phyloP scores from a whole-genome alignment of 202 grass and related monocot genomes.

The Dendrocalamus latiflorus region DNA sequence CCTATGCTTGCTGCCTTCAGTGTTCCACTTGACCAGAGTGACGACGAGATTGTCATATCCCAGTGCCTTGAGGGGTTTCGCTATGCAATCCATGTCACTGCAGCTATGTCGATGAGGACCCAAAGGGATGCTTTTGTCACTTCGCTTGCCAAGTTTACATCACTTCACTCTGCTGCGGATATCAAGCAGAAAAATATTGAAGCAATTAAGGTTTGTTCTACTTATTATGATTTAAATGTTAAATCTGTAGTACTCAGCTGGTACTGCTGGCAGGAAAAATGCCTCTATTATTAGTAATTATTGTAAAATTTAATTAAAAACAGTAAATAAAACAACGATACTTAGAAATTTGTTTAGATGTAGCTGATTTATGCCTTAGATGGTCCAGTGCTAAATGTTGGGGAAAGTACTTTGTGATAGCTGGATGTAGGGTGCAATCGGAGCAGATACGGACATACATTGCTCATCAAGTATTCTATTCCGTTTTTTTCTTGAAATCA shows the following conservation, averaged over 20 bases:
- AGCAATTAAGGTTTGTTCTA: conserved; percentile 86
- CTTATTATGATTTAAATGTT: conserved; percentile 12
- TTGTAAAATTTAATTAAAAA: background rate
- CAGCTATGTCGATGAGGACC: conserved; percentile 98
- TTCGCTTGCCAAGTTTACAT: conserved; percentile 98
- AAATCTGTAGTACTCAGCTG: background rate
- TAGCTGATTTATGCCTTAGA: conserved; percentile 11
- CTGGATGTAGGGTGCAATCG: no score
- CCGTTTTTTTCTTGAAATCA: no score
- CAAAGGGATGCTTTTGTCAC: conserved; percentile 97
- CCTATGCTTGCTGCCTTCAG: conserved; percentile 99
- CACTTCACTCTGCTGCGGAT: conserved; percentile 86
- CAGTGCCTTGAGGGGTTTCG: conserved; percentile 97
- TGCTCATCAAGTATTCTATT: no score
- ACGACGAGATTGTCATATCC: conserved; percentile 72
- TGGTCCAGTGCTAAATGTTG: conserved; percentile 3
- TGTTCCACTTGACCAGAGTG: conserved; percentile 94
- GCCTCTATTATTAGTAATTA: conserved; percentile 18
- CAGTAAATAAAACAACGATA: background rate
- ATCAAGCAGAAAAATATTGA: conserved; percentile 98
- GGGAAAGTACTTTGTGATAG: background rate
- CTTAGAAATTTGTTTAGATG: background rate
- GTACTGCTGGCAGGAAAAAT: background rate
- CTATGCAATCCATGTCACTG: conserved; percentile 90
- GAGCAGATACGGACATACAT: no score